Conservation (phyloP, 257 asterid genomes). For the Apocynum venetum region DNA sequence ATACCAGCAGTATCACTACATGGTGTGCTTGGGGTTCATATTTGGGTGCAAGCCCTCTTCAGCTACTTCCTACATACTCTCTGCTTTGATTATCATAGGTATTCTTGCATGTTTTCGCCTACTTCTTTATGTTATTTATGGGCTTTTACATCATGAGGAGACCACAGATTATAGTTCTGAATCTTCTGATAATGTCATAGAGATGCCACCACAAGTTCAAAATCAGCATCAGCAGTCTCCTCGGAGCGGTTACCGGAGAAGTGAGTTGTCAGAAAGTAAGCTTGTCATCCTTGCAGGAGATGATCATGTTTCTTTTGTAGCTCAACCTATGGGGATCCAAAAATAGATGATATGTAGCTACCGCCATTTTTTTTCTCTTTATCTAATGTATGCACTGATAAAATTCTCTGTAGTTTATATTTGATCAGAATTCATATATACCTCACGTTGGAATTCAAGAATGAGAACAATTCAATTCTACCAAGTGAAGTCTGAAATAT, state of each 20-base stretch:
- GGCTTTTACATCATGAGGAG: constrained; percentile 14
- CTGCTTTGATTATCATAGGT: constrained; percentile 40
- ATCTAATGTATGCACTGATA: neutral
- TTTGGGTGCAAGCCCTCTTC: constrained; percentile 51
- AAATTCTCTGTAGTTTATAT: no score
- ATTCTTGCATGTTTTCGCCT: constrained; percentile 34
- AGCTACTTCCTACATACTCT: constrained; percentile 28
- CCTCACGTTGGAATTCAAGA: neutral
- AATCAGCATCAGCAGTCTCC: constrained; percentile 3
- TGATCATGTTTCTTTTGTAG: neutral
- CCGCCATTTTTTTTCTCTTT: neutral
- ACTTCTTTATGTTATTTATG: constrained; percentile 26
- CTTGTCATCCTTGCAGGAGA: constrained; percentile 9
- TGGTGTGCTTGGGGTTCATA: constrained; percentile 49
- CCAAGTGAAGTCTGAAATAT: neutral
- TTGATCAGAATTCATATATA: no score
- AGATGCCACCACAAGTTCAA: constrained; percentile 13
- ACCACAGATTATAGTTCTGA: constrained; percentile 1
- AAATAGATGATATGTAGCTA: neutral
- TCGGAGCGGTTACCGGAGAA: neutral
- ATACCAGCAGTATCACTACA: neutral
- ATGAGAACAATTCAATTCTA: neutral
- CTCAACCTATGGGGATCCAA: neutral
- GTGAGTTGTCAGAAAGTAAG: constrained; percentile 2
- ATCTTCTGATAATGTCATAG: constrained; percentile 8